Conservation (phyloP, 805 yeast genomes). For the Candida fluviatilis region DNA sequence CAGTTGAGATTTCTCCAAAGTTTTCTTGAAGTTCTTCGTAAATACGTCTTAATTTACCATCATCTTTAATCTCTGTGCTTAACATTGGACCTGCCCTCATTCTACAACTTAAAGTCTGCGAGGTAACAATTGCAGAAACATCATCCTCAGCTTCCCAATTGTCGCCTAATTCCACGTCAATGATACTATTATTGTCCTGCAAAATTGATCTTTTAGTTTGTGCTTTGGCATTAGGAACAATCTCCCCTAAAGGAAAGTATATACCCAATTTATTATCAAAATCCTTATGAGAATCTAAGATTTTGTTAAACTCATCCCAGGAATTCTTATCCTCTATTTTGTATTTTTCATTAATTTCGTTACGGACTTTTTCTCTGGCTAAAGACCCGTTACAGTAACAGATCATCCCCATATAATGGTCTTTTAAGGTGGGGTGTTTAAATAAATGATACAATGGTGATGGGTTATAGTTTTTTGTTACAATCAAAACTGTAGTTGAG, state of each 20-base stretch:
- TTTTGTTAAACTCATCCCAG: slow-evolving; percentile 62
- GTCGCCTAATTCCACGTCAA: slow-evolving; percentile 16
- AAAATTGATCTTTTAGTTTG: slow-evolving; percentile 54
- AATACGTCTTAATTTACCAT: slow-evolving; percentile 11
- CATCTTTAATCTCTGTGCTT: slow-evolving; percentile 19
- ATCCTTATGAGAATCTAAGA: slow-evolving; percentile 37
- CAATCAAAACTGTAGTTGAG: slow-evolving; percentile 81
- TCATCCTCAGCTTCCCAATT: slow-evolving; percentile 57
- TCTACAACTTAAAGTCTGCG: slow-evolving; percentile 83
- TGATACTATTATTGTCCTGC: slow-evolving; percentile 20
- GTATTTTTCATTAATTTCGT: slow-evolving; percentile 50
- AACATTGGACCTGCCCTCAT: slow-evolving; percentile 76
- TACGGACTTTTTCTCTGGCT: slow-evolving; percentile 75
- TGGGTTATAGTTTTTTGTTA: slow-evolving; percentile 74
- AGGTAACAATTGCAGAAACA: slow-evolving; percentile 74
- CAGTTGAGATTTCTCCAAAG: slow-evolving; percentile 45
- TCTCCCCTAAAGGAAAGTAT: slow-evolving; percentile 87
- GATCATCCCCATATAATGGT: slow-evolving; percentile 88
- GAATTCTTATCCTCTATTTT: slow-evolving; percentile 25
- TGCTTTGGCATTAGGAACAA: slow-evolving; percentile 75
- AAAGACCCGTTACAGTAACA: slow-evolving; percentile 90
- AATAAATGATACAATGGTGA: slow-evolving; percentile 82
- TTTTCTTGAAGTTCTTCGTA: slow-evolving; percentile 23
- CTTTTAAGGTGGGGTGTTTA: slow-evolving; percentile 76
- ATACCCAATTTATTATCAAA: slow-evolving; percentile 58